A percentile compares a stretch with the other conserved stretches of the same genome.
phyloP scores from a whole-genome alignment of 352 stramenopile genomes.

The Hyphochytrium catenoides region DNA sequence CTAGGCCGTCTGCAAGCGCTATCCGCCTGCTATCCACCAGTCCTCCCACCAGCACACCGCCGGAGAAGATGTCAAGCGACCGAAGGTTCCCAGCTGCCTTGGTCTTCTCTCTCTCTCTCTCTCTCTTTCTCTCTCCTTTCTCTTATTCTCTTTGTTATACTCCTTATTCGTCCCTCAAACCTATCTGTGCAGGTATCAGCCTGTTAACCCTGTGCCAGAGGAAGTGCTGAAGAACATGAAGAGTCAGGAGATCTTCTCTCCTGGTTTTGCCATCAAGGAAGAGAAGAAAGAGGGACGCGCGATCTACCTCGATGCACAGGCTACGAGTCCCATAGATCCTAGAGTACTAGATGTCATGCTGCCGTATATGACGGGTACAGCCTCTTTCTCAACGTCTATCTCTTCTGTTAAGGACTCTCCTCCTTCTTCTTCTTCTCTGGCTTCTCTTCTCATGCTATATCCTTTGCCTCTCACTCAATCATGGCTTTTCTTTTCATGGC shows the following conservation, averaged over 20 bases:
- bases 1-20: too few relatives aligned
- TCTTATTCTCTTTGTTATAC: too few relatives aligned
- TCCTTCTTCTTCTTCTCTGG: background rate
- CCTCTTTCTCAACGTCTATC: too few relatives aligned
- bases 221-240: constrained; percentile 49
- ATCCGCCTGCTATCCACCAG: too few relatives aligned
- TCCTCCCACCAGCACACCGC: too few relatives aligned
- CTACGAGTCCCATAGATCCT: constrained; percentile 94
- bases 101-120: too few relatives aligned
- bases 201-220: constrained; percentile 48
- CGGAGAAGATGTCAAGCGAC: too few relatives aligned
- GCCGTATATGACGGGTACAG: constrained; percentile 88
- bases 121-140: too few relatives aligned
- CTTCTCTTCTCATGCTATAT: background rate
- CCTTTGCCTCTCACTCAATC: background rate
- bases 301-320: constrained; percentile 83
- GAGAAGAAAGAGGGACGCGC: constrained; percentile 38
- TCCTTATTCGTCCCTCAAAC: too few relatives aligned
- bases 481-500: background rate
- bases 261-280: constrained; percentile 41
- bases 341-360: constrained; percentile 96
- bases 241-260: constrained; percentile 48
- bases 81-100: too few relatives aligned
- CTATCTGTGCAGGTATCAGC: too few relatives aligned
- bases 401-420: too few relatives aligned